These are phyloP conservation scores for Phytophthora idaei DNA, from an alignment of 352 stramenopile species.

Conservation along the genomic window DNA sequence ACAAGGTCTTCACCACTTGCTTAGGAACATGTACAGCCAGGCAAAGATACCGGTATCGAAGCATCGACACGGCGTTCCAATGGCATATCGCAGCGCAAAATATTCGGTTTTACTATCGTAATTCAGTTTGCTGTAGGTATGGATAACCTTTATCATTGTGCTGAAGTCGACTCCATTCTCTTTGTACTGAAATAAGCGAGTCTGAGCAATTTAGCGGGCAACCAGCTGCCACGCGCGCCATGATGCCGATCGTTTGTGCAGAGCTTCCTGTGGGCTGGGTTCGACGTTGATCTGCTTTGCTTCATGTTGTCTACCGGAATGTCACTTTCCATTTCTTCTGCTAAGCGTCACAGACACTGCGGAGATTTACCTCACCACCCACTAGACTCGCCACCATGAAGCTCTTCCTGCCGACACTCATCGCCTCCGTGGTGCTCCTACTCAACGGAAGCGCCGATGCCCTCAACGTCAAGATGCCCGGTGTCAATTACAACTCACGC, in stretches of 20 bases:
- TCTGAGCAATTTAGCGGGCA: neutral
- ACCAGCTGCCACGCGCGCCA: neutral
- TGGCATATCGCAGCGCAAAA: slow-evolving; percentile 4
- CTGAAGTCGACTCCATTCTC: neutral
- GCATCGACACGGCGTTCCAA: slow-evolving; percentile 8
- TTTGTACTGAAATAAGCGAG: neutral
- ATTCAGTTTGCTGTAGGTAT: neutral
- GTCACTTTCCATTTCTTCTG: slow-evolving; percentile 12
- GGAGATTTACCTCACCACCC: slow-evolving; percentile 1
- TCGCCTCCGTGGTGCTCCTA: slow-evolving; percentile 28
- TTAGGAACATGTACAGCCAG: too few relatives aligned
- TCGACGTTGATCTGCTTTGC: slow-evolving; percentile 2
- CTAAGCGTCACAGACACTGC: slow-evolving; percentile 1
- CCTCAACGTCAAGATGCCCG: slow-evolving; percentile 64
- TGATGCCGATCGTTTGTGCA: slow-evolving; percentile 8
- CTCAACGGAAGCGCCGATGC: slow-evolving; percentile 24
- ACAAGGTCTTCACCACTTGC: too few relatives aligned
- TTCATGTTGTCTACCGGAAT: neutral
- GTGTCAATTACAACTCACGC: slow-evolving; percentile 80
- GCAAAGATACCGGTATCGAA: neutral
- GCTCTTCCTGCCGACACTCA: slow-evolving; percentile 35
- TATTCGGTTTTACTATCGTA: slow-evolving; percentile 3
- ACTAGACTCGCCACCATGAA: slow-evolving; percentile 23
- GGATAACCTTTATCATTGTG: neutral
- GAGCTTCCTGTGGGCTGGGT: slow-evolving; percentile 10